Evolutionary conservation across 2,329 filamentous ascomycete genomes (phyloP), one percentile per base, ranked within the genome.

Genomic region (Hirsutella minnesotensis): DNA sequence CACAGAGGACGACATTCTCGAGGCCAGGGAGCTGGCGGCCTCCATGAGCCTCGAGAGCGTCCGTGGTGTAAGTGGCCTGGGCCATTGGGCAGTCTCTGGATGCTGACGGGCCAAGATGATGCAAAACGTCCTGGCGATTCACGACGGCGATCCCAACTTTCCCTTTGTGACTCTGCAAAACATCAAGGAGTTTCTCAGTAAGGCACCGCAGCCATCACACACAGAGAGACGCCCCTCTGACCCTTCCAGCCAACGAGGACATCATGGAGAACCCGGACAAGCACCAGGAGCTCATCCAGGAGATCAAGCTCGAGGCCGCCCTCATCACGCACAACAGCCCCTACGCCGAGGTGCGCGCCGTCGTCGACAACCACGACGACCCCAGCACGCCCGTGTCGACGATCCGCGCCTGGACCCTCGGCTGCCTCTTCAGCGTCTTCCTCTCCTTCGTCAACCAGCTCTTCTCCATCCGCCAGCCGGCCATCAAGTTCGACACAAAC

Each of bases 311-410:
- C 2, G 68, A 75, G 51, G 65, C 69, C 0, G 66, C 70, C 1
- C 59, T 75, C 29, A 69, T 74, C 46, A 69, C 63, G 20, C 70
- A 69, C 50, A 70, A 74, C 54, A 73, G 68, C 9, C 74, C 74
- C 1, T 77, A 77, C 49, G 63, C 73, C 20, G 70, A 75, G 51
- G 71, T 74, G 5, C 68, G 72, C 16, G 67, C 72, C 9, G 69
- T 74, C 2, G 70, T 74, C 15, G 68, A 70, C 51, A 74, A 75
- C 49, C 66, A 70, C 29, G 74, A 77, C 45, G 67, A 74, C 46
- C 66, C 70, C 0, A 51, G 44, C 8, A 57, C 63, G 21, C 73
- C 73, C 1, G 64, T 61, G 35, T 69, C 68, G 8, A 77, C 74
- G 0, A 65, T 77, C 19, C 67, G 73, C 0, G 65, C 68, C 12